Evolutionary conservation across 495 filamentous ascomycete genomes (phyloP), one percentile per base, ranked within the genome.

Genomic region (Talaromyces thailandensis): DNA sequence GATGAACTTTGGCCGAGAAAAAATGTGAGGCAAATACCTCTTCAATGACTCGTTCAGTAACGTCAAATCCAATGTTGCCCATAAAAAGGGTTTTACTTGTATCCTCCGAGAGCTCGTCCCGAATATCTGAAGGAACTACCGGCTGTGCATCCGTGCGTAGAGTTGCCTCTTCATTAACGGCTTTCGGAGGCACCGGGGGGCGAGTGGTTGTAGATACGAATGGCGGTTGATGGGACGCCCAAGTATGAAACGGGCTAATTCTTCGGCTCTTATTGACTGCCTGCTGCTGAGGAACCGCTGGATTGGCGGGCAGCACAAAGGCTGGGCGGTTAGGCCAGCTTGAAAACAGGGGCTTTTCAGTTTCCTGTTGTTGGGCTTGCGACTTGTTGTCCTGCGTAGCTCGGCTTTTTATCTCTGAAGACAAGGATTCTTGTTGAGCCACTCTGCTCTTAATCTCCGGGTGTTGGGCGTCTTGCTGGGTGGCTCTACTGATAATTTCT

Each of bases 21-120:
- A 84, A 85, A 69, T 88, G 86, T 51, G 86, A 82, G 68, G 83
- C 82, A 74, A 98, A 98, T 69, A 87, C 87, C 61, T 87, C 85
- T 58, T 79, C 78, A 52, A 99, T 78, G 63, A 81, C 79, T 24
- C 86, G 82, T 74, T 93, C 86, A 61, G 86, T 86, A 62, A 86
- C 89, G 37, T 89, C 85, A 73, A 92, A 99, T 16, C 88, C 84
- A 29, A 99, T 76, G 74, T 99, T 99, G 63, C 93, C 94, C 62
- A 96, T 86, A 69, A 96, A 99, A 45, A 99, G 79, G 25, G 92
- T 91, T 60, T 88, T 84, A 66, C 79, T 84, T 65, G 81, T 73
- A 26, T 85, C 81, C 50, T 68, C 72, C 69, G 80, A 84, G 57
- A 82, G 71, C 65, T 93, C 90, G 60, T 81, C 90, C 11, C 21